Evolutionary conservation across 176 grass and related monocot genomes (phyloP), one percentile per base, ranked within the genome.

Genomic region (Miscanthus lutarioriparius): DNA sequence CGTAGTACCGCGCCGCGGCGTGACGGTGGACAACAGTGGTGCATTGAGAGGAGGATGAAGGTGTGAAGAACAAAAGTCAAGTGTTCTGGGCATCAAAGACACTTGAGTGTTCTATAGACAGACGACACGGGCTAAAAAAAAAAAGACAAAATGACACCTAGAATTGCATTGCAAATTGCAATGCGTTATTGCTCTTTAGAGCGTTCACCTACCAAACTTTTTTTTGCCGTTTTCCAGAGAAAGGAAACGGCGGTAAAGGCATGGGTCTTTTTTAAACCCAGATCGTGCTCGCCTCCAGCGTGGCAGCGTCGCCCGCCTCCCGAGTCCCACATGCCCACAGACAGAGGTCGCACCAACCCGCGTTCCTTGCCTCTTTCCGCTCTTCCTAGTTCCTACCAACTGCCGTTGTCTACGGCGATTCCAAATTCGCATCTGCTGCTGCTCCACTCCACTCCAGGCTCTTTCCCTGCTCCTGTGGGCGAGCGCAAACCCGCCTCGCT

Each of bases 381-480:
- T 28, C 11, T 6, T 28, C n/a, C 61, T 4, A 22, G 49, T 58
- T 58, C 53, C 22, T 23, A 61, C 56, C 56, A 59, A 61, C 35
- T 70, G 36, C 67, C 36, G 70, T 68, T 49, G 30, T 33, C 44
- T 37, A 28, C 77, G 26, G 77, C 40, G 27, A 82, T n/a, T 79
- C 44, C 36, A 82, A 78, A 74, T 85, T 89, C 75, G 53, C 87
- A 85, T 56, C 67, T 27, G 66, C 66, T 61, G 10, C 58, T 30
- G 2, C 56, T 59, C 22, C 53, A 10, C 53, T n/a, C 27, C 17
- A 33, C 77, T 45, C 11, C 33, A 16, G 41, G 20, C 44, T 58
- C 79, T 68, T 76, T 33, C 33, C 27, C 17, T 22, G 9, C 41
- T 33, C 22, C 74, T 30, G 43, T 59, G 83, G 54, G 10, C 49